Evolutionary conservation across 495 filamentous ascomycete species (phyloP).

Genomic region (Penicillium paradoxum): DNA sequence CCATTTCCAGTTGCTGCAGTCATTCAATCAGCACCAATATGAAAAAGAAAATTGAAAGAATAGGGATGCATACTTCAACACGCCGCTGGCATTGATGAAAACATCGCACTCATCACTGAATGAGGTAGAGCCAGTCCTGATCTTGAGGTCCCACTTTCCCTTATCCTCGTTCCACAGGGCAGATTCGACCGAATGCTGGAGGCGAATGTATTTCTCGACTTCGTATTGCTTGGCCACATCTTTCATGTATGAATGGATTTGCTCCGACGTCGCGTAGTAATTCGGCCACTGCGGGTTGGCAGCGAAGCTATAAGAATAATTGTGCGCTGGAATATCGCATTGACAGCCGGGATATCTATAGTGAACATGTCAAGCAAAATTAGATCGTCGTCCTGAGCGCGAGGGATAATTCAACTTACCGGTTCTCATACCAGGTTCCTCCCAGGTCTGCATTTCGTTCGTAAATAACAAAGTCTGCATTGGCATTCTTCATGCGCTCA

Average conservation of each 20-base stretch:
- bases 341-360: conserved; percentile 42
- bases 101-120: conserved; percentile 30
- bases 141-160: conserved; percentile 38
- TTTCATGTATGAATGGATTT: conserved; percentile 54
- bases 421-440: conserved; percentile 52
- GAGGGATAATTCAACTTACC: neutral
- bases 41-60: no score
- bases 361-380: neutral
- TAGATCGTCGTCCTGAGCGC: no score
- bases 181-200: conserved; percentile 20
- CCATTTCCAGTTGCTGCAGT: conserved; percentile 38
- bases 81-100: conserved; percentile 46
- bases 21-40: neutral
- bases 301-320: conserved; percentile 45
- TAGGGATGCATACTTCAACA: conserved; percentile 33
- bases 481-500: conserved; percentile 1
- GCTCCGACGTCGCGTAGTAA: conserved; percentile 47
- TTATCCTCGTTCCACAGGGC: conserved; percentile 31
- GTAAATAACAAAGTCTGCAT: conserved; percentile 4
- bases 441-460: conserved; percentile 14
- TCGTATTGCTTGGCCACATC: conserved; percentile 38
- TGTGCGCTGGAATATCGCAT: conserved; percentile 53
- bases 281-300: conserved; percentile 53
- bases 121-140: conserved; percentile 30
- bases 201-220: conserved; percentile 21